A percentile compares a stretch with the other conserved stretches of the same genome.
Evolutionary conservation across 768 basidiomycete species (phyloP).

Genomic region (Amanita rubescens): DNA sequence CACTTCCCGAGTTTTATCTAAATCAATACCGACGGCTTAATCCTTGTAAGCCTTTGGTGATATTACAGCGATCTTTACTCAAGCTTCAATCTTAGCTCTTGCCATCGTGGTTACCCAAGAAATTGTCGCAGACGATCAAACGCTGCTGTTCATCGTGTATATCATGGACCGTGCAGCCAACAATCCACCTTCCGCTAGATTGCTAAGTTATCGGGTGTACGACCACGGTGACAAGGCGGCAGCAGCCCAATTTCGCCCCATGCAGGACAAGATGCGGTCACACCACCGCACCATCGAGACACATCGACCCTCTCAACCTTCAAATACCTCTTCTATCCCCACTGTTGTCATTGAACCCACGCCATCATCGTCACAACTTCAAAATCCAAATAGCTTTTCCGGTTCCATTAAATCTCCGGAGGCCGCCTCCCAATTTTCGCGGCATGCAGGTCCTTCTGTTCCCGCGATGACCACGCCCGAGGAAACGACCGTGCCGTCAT

Average conservation of each 20-base stretch:
- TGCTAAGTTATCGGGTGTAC: conserved; percentile 43
- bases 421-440: no score
- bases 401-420: no score
- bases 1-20: conserved; percentile 61
- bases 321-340: no score
- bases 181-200: conserved; percentile 51
- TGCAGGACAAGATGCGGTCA: no score
- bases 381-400: no score
- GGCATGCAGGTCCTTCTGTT: no score
- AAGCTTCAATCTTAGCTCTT: conserved; percentile 25
- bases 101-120: conserved; percentile 60
- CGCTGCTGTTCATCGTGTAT: conserved; percentile 58
- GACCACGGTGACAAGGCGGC: conserved; percentile 21
- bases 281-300: no score
- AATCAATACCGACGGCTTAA: conserved; percentile 66
- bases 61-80: background rate
- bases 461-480: no score
- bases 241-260: conserved; percentile 5
- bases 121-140: conserved; percentile 56
- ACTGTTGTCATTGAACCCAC: no score
- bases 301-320: no score
- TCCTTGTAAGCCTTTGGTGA: conserved; percentile 38
- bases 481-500: no score
- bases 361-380: no score
- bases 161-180: conserved; percentile 54